Evolutionary conservation across 805 yeast species (phyloP).

Genomic region (Myxozyma lipomycoides): DNA sequence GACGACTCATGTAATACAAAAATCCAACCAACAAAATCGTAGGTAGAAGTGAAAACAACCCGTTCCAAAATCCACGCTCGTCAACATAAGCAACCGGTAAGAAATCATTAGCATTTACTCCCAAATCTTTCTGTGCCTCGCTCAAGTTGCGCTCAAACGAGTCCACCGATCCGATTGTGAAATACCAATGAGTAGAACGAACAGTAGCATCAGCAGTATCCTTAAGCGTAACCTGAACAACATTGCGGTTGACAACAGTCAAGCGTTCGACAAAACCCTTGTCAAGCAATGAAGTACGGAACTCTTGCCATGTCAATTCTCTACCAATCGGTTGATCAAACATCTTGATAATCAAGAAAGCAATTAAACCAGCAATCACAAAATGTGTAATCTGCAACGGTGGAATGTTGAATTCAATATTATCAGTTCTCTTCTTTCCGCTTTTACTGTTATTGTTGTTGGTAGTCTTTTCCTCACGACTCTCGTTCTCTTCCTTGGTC

Average conservation of each 20-base stretch:
- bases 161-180: conserved; percentile 86
- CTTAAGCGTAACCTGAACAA: conserved; percentile 63
- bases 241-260: conserved; percentile 68
- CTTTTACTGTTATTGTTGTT: conserved; percentile 8
- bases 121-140: conserved; percentile 66
- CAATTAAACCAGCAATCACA: conserved; percentile 5
- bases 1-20: conserved; percentile 72
- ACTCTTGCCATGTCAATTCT: conserved; percentile 89
- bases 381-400: conserved; percentile 15
- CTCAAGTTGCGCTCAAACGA: conserved; percentile 76
- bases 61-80: conserved; percentile 62
- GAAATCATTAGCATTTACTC: conserved; percentile 57
- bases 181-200: conserved; percentile 44
- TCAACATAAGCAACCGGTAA: conserved; percentile 78
- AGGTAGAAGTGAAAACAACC: conserved; percentile 75
- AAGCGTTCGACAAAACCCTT: conserved; percentile 72
- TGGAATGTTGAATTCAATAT: conserved; percentile 21
- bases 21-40: conserved; percentile 86
- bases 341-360: conserved; percentile 8
- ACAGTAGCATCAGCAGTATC: conserved; percentile 53
- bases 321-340: conserved; percentile 20
- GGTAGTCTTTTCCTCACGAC: conserved; percentile 13
- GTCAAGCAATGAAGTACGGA: conserved; percentile 67
- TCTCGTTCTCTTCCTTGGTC: neutral
- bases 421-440: neutral